Conservation (phyloP, 345 rosid genomes). For the Anacardium occidentale region DNA sequence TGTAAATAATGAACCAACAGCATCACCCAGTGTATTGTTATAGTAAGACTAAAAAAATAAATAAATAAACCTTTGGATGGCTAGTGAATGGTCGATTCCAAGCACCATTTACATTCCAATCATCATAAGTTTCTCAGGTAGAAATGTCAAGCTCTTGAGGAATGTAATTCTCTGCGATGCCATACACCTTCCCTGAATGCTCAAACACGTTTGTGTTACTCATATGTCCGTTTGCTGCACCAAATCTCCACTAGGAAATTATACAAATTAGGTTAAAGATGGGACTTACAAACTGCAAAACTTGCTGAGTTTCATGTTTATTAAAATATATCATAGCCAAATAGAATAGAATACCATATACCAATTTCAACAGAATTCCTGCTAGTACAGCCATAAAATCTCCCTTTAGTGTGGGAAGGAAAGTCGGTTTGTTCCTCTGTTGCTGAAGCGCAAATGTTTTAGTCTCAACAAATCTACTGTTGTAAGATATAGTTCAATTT, state of each 20-base stretch:
- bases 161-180: slow-evolving; percentile 32
- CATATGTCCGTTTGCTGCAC: slow-evolving; percentile 28
- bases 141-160: slow-evolving; percentile 42
- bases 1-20: too few species aligned
- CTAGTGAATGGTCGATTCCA: too few species aligned
- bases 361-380: too few species aligned
- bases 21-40: too few species aligned
- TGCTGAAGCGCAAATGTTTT: slow-evolving; percentile 46
- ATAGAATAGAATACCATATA: too few species aligned
- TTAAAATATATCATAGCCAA: slow-evolving; percentile 6
- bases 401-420: slow-evolving; percentile 50
- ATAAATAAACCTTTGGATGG: too few species aligned
- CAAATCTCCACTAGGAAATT: slow-evolving; percentile 32
- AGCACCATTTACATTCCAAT: too few species aligned
- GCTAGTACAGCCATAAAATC: slow-evolving; percentile 28
- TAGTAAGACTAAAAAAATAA: too few species aligned
- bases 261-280: too few species aligned
- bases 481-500: slow-evolving; percentile 42
- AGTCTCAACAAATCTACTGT: slow-evolving; percentile 42
- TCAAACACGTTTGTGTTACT: slow-evolving; percentile 40
- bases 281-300: too few species aligned
- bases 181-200: slow-evolving; percentile 37
- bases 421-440: slow-evolving; percentile 36
- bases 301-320: neutral
- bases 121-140: slow-evolving; percentile 21